A percentile compares a stretch with the other conserved stretches of the same genome.
phyloP scores from a whole-genome alignment of 139 green algal species.

The Haematococcus sp. region DNA sequence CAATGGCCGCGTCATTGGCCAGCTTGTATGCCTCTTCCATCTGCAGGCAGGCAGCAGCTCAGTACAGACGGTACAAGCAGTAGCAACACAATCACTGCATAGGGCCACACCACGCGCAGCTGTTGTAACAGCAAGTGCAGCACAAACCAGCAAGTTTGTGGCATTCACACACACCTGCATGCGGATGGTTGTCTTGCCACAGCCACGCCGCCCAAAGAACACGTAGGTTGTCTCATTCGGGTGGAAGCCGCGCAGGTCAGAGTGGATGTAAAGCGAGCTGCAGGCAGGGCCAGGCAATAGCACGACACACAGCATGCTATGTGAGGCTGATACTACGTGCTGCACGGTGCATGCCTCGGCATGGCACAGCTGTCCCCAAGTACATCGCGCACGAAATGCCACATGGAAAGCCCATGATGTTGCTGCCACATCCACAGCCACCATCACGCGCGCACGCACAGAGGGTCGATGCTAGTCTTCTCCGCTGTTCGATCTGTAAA shows the following conservation, averaged over 20 bases:
- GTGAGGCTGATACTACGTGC: too few species aligned
- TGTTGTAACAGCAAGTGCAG: too few species aligned
- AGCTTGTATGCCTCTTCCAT: constrained; percentile 70
- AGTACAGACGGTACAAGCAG: not conserved
- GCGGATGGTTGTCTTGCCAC: constrained; percentile 87
- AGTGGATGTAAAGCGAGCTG: constrained; percentile 69
- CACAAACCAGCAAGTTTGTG: too few species aligned
- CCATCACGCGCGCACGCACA: constrained; percentile 1
- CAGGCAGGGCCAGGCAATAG: not conserved
- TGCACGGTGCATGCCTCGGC: too few species aligned
- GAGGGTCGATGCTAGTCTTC: constrained; percentile 66
- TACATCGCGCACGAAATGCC: too few species aligned
- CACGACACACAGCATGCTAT: too few species aligned
- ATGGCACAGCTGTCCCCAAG: too few species aligned
- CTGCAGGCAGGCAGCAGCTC: constrained; percentile 28
- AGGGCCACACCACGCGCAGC: too few species aligned
- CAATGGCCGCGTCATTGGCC: constrained; percentile 56
- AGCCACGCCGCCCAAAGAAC: constrained; percentile 59
- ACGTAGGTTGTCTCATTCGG: constrained; percentile 87
- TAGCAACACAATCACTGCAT: too few species aligned
- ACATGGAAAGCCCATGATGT: too few species aligned
- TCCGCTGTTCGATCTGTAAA: constrained; percentile 86
- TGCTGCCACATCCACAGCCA: not conserved
- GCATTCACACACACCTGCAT: constrained; percentile 8
- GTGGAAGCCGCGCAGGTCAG: constrained; percentile 72